phyloP scores from a whole-genome alignment of 306 rosid genomes.

The Gynostemma pentaphyllum region DNA sequence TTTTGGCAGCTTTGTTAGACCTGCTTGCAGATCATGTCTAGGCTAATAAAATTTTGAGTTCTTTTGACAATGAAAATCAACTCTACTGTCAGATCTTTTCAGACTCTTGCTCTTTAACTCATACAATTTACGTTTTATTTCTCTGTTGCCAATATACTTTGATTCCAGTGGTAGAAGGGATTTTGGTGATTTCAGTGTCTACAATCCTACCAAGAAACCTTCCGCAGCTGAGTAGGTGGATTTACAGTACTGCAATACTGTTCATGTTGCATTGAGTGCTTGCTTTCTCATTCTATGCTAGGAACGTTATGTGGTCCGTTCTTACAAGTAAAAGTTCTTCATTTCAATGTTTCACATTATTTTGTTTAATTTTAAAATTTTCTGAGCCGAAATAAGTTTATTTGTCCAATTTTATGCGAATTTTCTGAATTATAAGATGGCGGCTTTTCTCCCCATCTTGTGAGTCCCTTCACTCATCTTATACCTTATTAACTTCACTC shows the following conservation, averaged over 20 bases:
- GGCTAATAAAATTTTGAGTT: not conserved
- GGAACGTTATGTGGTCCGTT: not conserved
- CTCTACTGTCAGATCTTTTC: too few relatives aligned
- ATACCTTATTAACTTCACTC: not conserved
- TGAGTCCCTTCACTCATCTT: constrained; percentile 1
- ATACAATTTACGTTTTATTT: not conserved
- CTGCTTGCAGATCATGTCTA: not conserved
- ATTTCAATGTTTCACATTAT: not conserved
- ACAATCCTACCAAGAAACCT: constrained; percentile 41
- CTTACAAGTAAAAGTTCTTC: not conserved
- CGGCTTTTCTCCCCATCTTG: constrained; percentile 4
- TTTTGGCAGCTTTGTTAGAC: not conserved
- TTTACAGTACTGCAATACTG: not conserved
- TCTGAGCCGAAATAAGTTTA: not conserved
- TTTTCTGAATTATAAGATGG: not conserved
- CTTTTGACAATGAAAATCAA: constrained; percentile 2
- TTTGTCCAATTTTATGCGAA: constrained; percentile 2
- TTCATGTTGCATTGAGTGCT: not conserved
- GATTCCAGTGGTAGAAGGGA: constrained; percentile 79
- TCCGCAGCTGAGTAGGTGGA: constrained; percentile 3
- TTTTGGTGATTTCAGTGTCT: constrained; percentile 76
- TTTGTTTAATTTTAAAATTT: not conserved
- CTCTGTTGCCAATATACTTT: constrained; percentile 1
- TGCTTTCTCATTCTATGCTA: not conserved
- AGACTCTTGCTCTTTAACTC: not conserved